phyloP scores from a whole-genome alignment of 345 rosid genomes.

The Salix viminalis region DNA sequence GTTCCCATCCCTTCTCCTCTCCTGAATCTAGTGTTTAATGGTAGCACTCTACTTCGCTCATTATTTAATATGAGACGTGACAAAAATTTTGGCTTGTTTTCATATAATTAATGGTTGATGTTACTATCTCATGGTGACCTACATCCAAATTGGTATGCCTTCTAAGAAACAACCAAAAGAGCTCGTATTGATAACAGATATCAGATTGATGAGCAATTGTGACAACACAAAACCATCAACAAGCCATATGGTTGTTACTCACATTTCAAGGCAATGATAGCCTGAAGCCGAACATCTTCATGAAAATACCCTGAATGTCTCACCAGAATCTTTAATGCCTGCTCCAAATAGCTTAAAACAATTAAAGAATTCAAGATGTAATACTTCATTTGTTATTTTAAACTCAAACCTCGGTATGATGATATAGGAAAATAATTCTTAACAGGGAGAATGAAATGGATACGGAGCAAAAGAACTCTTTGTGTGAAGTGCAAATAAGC shows the following conservation, averaged over 20 bases:
- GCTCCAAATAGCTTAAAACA: conserved; percentile 76
- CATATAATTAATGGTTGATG: background rate
- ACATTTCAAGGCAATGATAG: conserved; percentile 79
- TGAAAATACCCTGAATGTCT: conserved; percentile 89
- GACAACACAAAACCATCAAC: background rate
- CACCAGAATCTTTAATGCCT: conserved; percentile 72
- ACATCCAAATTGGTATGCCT: background rate
- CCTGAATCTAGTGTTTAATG: background rate
- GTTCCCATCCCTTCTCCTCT: background rate
- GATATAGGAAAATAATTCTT: background rate
- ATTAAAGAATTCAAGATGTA: conserved; percentile 42
- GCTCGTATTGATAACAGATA: background rate
- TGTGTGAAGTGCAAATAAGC: conserved; percentile 90
- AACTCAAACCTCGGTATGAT: background rate
- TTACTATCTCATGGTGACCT: background rate
- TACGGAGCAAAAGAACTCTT: conserved; percentile 80
- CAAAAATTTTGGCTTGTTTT: background rate
- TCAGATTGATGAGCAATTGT: background rate
- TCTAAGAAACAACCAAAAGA: background rate
- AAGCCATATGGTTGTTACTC: conserved; percentile 27
- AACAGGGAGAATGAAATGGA: conserved; percentile 38
- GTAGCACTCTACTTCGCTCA: background rate
- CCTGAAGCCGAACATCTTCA: conserved; percentile 99
- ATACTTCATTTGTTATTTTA: background rate
- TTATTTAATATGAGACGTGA: background rate